Conservation (phyloP, 495 filamentous ascomycete genomes). For the Geopyxis carbonaria region DNA sequence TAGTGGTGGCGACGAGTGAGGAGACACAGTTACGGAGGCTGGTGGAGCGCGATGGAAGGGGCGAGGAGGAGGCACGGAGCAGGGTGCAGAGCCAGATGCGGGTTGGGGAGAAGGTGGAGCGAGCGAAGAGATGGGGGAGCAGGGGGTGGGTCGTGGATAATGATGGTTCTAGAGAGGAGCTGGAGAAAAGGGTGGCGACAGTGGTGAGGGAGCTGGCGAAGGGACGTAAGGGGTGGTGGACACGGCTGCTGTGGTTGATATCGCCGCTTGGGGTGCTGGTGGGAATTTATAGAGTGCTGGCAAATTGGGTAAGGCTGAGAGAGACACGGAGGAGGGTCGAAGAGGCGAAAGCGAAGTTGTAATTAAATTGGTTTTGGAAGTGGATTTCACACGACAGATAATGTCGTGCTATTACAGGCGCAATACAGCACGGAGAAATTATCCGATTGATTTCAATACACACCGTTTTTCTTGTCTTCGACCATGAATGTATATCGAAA, state of each 20-base stretch:
- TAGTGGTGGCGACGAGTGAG: constrained; percentile 74
- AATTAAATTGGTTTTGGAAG: too few relatives aligned
- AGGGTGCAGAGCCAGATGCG: constrained; percentile 70
- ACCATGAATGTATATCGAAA: too few relatives aligned
- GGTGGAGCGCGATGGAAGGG: constrained; percentile 50
- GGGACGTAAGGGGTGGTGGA: constrained; percentile 65
- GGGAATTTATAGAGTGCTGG: constrained; percentile 47
- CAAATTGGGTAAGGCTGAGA: too few relatives aligned
- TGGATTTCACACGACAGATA: too few relatives aligned
- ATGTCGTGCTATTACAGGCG: too few relatives aligned
- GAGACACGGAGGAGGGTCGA: too few relatives aligned
- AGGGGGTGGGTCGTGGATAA: constrained; percentile 73
- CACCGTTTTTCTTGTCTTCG: too few relatives aligned
- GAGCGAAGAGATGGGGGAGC: constrained; percentile 32
- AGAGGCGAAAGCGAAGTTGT: too few relatives aligned
- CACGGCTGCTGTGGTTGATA: constrained; percentile 47
- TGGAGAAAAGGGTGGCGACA: constrained; percentile 44
- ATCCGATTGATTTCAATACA: too few relatives aligned
- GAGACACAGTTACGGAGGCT: constrained; percentile 64
- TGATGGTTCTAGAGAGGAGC: constrained; percentile 51
- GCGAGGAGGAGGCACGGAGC: constrained; percentile 60
- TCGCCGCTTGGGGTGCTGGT: constrained; percentile 53
- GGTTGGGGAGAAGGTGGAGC: constrained; percentile 58
- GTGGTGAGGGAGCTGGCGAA: constrained; percentile 43
- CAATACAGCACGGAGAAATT: too few relatives aligned